Evolutionary conservation across 2,329 filamentous ascomycete species (phyloP), one percentile per base, ranked within the genome.

Genomic region (Pseudocercospora vitis): DNA sequence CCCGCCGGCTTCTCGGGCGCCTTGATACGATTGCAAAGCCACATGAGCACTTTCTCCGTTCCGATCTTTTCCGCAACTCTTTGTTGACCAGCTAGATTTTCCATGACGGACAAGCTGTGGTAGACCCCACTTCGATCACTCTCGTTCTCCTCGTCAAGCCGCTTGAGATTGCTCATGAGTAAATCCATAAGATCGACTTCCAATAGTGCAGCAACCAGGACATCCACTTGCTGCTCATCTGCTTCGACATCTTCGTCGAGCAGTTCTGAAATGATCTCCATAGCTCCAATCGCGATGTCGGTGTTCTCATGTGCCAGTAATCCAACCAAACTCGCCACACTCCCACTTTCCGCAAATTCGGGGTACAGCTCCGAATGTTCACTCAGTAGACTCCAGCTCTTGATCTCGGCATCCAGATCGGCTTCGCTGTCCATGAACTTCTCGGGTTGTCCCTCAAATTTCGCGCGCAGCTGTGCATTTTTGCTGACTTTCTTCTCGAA

Each of bases 291-390:
- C 8, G 94, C 91, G 60, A 99, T 95, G 67, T 99, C 94, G 0
- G 91, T 92, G 70, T 99, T 99, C 65, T 99, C 94, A 70, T 99
- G 94, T 12, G 92, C 87, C 45, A 99, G 76, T 48, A 99, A 73
- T 1, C 86, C 83, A 1, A 95, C 89, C 47, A 99, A 73, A 50
- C 86, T 91, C 3, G 74, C 81, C 0, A 85, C 83, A 16, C 88
- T 88, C 24, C 60, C 65, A 48, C 91, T 77, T 61, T 84, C 85
- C 26, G 87, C 85, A 65, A 96, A 91, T 57, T 95, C 89, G 9
- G 76, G 76, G 70, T 94, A 96, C 16, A 96, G 79, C 56, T 88
- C 86, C 2, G 91, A 81, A 68, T 97, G 89, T 65, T 99, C 91
- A 4, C 88, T 85, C 1, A 99, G 76, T 60, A 96, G 87, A 37